A percentile compares a stretch with the other conserved stretches of the same genome.
phyloP scores from a whole-genome alignment of 352 stramenopile genomes.

The Pseudoperonospora humuli region DNA sequence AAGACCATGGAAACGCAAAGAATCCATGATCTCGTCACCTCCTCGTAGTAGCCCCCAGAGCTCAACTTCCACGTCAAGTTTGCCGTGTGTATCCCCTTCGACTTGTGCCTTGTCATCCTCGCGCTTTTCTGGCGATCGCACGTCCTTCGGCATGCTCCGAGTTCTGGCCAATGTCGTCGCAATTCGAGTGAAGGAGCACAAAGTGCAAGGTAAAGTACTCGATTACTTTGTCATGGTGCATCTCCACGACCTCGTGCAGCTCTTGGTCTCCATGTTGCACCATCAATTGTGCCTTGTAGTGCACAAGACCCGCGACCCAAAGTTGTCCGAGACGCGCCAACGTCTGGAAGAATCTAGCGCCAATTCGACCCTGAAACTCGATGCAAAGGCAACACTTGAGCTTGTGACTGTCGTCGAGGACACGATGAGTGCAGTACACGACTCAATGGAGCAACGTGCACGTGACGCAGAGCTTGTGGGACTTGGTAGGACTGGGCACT shows the following conservation, averaged over 20 bases:
- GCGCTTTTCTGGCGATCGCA: constrained; percentile 54
- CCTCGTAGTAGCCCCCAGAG: constrained; percentile 21
- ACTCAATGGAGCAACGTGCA: constrained; percentile 9
- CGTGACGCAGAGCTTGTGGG: constrained; percentile 11
- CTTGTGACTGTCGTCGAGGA: constrained; percentile 22
- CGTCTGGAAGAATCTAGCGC: constrained; percentile 19
- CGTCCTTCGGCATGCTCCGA: constrained; percentile 62
- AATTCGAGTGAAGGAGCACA: constrained; percentile 26
- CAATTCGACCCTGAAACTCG: constrained; percentile 17
- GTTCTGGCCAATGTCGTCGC: constrained; percentile 47
- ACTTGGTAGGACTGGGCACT: constrained; percentile 1
- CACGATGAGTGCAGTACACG: constrained; percentile 11
- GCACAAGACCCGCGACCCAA: constrained; percentile 49
- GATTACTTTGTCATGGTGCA: constrained; percentile 49
- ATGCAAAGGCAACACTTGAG: constrained; percentile 15
- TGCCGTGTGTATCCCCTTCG: too few relatives aligned
- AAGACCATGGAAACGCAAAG: constrained; percentile 40
- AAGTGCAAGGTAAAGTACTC: constrained; percentile 24
- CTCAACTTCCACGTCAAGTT: constrained; percentile 10
- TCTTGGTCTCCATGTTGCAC: constrained; percentile 71
- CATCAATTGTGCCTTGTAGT: constrained; percentile 56
- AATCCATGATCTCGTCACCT: constrained; percentile 66
- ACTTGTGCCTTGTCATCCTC: constrained; percentile 16
- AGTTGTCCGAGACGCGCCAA: constrained; percentile 45
- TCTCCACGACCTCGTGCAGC: constrained; percentile 37